Evolutionary conservation across 2,329 filamentous ascomycete genomes (phyloP).

Genomic region (Coniochaeta sp.): DNA sequence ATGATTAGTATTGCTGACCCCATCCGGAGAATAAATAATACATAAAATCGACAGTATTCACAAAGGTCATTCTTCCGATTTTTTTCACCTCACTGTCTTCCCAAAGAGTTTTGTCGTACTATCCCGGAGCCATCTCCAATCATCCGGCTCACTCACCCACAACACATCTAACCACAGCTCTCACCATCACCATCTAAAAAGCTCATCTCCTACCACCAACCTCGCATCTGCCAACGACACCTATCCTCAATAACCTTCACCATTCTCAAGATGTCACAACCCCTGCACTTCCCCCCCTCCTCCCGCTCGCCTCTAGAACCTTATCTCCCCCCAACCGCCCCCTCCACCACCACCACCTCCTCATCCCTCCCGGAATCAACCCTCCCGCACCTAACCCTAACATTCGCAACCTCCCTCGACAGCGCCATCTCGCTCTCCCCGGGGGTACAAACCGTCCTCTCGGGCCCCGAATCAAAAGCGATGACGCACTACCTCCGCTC

Average conservation of each 20-base stretch:
- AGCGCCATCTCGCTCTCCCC: constrained; percentile 69
- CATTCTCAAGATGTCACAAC: constrained; percentile 5
- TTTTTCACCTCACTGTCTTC: too few species aligned
- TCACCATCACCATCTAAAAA: too few species aligned
- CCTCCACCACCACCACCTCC: background rate
- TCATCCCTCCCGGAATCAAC: constrained; percentile 50
- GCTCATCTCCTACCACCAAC: background rate
- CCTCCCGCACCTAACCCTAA: constrained; percentile 64
- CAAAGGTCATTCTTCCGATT: too few species aligned
- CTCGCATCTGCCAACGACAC: background rate
- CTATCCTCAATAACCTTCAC: background rate
- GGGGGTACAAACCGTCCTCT: constrained; percentile 75
- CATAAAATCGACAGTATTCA: too few species aligned
- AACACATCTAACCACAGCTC: too few species aligned
- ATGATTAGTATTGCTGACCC: too few species aligned
- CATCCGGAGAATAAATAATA: too few species aligned
- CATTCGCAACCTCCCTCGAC: constrained; percentile 88
- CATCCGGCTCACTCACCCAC: too few species aligned
- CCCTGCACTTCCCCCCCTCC: constrained; percentile 12
- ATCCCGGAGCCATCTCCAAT: too few species aligned
- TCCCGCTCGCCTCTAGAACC: constrained; percentile 14
- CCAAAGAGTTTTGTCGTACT: too few species aligned
- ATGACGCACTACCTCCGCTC: constrained; percentile 91
- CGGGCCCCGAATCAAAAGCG: constrained; percentile 74
- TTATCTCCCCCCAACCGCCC: constrained; percentile 24